Base-by-base conservation (phyloP, 2,329 filamentous ascomycete genomes). In the Epichloe amarillans region DNA sequence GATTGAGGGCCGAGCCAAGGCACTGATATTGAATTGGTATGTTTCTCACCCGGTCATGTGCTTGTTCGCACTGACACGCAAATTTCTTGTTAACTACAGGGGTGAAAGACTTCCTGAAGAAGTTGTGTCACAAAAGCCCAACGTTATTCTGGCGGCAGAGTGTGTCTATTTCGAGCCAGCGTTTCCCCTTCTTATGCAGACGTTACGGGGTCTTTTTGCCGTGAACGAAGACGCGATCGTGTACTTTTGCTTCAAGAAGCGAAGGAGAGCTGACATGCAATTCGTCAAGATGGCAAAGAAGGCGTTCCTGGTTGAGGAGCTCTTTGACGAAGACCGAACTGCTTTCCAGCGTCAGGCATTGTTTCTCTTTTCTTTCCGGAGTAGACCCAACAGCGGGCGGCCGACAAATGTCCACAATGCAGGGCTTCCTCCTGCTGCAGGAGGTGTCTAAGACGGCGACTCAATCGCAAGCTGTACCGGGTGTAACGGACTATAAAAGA, bases 161-260 rank as follows among this genome's bases (percentile, higher is more conserved):
- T 97, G 91, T 68, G 89, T 95, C 46, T 98, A 97, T 72, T 95
- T 95, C 66, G 93, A 97, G 67, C 89, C 91, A 3, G 88, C 93
- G 1, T 97, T 97, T 62, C 90, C 91, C 35, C 73, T 96, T 36
- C 76, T 98, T 45, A 77, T 93, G 62, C 71, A 81, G 55, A 97
- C 91, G 5, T 70, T 97, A 56, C 72, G 78, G 52, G 81, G 86
- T 55, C 73, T 96, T 46, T 73, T 95, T 56, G 76, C 79, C 15
- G 76, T 89, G 43, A 89, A 84, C 65, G 84, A 84, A 21, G 66
- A 72, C 42, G 76, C 78, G 11, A 71, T 75, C 10, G 65, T 84
- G 46, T 84, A 81, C 66, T 97, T 98, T 69, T 95, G 91, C 71
- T 96, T 94, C 75, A 97, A 95, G 74, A 91, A 88, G 70, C 77